Conservation (phyloP, 192 early-diverging fungal species). For the Rhizoclosmatium sp. region DNA sequence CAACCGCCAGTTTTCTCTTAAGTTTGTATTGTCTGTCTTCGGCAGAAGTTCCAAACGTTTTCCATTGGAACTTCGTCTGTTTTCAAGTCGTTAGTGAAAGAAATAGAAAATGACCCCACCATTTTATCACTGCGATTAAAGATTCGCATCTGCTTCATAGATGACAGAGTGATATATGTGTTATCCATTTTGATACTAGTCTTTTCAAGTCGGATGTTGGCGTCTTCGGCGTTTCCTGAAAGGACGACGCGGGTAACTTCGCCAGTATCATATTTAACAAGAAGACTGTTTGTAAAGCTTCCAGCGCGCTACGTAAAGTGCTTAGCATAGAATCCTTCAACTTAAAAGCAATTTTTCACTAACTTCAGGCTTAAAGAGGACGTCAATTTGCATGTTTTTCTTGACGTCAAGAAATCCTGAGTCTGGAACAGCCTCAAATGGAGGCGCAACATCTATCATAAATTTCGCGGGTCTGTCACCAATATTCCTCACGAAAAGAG, state of each 20-base stretch:
- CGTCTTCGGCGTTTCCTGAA: constrained; percentile 56
- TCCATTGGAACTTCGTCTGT: constrained; percentile 63
- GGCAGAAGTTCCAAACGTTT: constrained; percentile 51
- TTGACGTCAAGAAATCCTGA: constrained; percentile 50
- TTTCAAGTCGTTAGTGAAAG: constrained; percentile 16
- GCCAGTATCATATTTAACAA: constrained; percentile 60
- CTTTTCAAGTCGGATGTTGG: constrained; percentile 63
- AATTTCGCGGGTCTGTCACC: constrained; percentile 61
- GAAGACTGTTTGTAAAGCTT: constrained; percentile 47
- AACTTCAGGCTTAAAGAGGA: constrained; percentile 60
- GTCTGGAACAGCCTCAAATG: constrained; percentile 52
- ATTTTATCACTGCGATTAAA: constrained; percentile 60
- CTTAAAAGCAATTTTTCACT: constrained; percentile 4
- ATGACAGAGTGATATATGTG: constrained; percentile 61
- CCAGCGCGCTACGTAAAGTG: constrained; percentile 49
- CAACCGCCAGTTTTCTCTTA: constrained; percentile 32
- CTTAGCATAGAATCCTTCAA: not conserved
- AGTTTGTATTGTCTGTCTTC: constrained; percentile 55
- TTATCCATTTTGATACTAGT: constrained; percentile 52
- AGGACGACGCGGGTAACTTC: constrained; percentile 49
- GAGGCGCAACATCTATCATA: constrained; percentile 38
- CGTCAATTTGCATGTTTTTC: constrained; percentile 57
- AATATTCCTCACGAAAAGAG: constrained; percentile 64
- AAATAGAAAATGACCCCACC: constrained; percentile 36
- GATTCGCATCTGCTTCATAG: constrained; percentile 55